Evolutionary conservation across 179 eudicot species (phyloP).

Genomic region (Camellia oleifera): DNA sequence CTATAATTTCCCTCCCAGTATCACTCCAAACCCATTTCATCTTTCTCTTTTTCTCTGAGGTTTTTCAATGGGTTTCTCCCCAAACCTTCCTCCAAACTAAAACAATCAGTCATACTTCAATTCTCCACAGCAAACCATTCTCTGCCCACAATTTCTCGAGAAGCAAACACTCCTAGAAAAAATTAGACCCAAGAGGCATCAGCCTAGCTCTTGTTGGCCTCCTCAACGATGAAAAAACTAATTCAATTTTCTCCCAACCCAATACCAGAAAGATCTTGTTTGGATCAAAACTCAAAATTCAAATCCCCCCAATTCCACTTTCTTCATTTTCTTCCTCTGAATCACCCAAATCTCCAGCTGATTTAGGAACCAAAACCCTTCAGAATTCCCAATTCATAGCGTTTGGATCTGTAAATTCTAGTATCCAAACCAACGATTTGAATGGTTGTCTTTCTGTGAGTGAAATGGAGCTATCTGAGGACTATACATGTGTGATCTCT

Average conservation of each 20-base stretch:
- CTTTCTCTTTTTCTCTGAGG: conserved; percentile 59
- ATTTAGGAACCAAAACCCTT: conserved; percentile 43
- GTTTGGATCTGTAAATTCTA: conserved; percentile 11
- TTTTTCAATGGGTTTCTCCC: conserved; percentile 38
- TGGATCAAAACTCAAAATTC: conserved; percentile 65
- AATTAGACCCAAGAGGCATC: conserved; percentile 38
- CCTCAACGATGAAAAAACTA: conserved; percentile 10
- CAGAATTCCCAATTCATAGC: conserved; percentile 30
- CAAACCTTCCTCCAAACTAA: too few relatives aligned
- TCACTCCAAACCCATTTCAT: conserved; percentile 41
- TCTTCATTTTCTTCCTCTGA: conserved; percentile 18
- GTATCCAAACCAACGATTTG: neutral
- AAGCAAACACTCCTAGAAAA: conserved; percentile 30
- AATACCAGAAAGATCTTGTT: conserved; percentile 47
- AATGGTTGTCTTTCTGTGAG: neutral
- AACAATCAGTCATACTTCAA: too few relatives aligned
- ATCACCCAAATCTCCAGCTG: conserved; percentile 14
- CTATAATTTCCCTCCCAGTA: conserved; percentile 34
- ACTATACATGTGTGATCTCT: conserved; percentile 81
- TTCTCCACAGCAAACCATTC: too few relatives aligned
- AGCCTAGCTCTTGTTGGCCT: conserved; percentile 67
- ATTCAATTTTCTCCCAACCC: conserved; percentile 27
- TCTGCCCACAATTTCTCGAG: conserved; percentile 17
- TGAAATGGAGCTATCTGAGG: conserved; percentile 82
- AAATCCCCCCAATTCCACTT: conserved; percentile 42